A percentile compares a stretch with the other conserved stretches of the same genome.
Conservation (phyloP, 2,329 filamentous ascomycete genomes). For the Xenosphaeropsis pyriputrescens region DNA sequence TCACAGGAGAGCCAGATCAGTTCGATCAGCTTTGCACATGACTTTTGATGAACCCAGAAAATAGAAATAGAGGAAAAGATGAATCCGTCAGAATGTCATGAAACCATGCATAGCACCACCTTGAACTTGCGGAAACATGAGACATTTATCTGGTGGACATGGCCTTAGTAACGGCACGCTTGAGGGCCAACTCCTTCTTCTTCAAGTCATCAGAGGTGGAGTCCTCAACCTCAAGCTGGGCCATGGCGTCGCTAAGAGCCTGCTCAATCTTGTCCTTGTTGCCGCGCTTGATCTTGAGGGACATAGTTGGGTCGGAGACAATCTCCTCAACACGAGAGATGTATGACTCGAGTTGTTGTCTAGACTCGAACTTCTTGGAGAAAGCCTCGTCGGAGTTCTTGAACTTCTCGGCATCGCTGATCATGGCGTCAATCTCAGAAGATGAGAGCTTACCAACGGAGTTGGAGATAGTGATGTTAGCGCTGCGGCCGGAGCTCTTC, state of each 20-base stretch:
- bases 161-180: constrained; percentile 93
- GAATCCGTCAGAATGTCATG: constrained; percentile 15
- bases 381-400: constrained; percentile 96
- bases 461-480: constrained; percentile 99
- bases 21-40: constrained; percentile 13
- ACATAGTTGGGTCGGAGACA: constrained; percentile 88
- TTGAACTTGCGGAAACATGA: constrained; percentile 10
- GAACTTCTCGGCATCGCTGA: constrained; percentile 94
- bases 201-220: constrained; percentile 85
- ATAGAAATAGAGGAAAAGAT: constrained; percentile 14
- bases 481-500: constrained; percentile 94
- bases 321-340: constrained; percentile 98
- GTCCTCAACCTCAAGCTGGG: constrained; percentile 90
- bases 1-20: constrained; percentile 13
- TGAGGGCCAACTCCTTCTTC: constrained; percentile 98
- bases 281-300: constrained; percentile 94
- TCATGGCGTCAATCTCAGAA: constrained; percentile 94
- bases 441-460: constrained; percentile 96
- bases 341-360: constrained; percentile 98
- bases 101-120: constrained; percentile 16
- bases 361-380: constrained; percentile 98
- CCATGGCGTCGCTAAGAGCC: constrained; percentile 94
- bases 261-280: constrained; percentile 99
- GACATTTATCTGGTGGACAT: constrained; percentile 76
- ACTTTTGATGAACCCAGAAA: constrained; percentile 17